Evolutionary conservation across 768 basidiomycete species (phyloP).

Genomic region (Lactarius trivialis): DNA sequence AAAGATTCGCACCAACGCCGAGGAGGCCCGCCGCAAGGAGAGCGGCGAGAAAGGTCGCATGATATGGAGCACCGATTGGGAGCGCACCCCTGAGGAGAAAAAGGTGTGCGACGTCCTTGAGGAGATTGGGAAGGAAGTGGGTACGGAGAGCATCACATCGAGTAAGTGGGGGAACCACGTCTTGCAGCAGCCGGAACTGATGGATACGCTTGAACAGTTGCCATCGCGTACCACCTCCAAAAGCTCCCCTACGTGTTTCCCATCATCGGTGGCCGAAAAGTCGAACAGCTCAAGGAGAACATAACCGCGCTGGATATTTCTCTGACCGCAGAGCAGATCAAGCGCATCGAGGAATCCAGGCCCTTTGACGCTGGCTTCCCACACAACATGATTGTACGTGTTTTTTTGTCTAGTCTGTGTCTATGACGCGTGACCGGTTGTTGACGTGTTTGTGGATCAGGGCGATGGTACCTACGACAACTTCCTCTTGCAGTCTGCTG

Average conservation of each 20-base stretch:
- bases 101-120: conserved; percentile 33
- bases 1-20: conserved; percentile 34
- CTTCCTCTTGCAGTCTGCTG: not conserved
- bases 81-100: conserved; percentile 32
- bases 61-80: conserved; percentile 25
- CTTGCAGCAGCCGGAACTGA: not conserved
- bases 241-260: conserved; percentile 44
- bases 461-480: not conserved
- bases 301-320: conserved; percentile 39
- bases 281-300: conserved; percentile 41
- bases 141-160: conserved; percentile 28
- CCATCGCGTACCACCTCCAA: conserved; percentile 44
- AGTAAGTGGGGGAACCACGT: not conserved
- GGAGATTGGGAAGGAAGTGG: conserved; percentile 36
- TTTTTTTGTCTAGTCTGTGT: not conserved
- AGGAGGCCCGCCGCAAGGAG: conserved; percentile 30
- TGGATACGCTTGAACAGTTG: conserved; percentile 27
- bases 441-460: not conserved
- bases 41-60: conserved; percentile 34
- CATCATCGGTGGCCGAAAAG: conserved; percentile 41
- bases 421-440: not conserved
- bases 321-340: conserved; percentile 37
- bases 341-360: conserved; percentile 34
- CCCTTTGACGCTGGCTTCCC: conserved; percentile 41
- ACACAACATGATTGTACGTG: conserved; percentile 22